Conservation (phyloP, 768 basidiomycete genomes). For the Lactifluus echinatus region DNA sequence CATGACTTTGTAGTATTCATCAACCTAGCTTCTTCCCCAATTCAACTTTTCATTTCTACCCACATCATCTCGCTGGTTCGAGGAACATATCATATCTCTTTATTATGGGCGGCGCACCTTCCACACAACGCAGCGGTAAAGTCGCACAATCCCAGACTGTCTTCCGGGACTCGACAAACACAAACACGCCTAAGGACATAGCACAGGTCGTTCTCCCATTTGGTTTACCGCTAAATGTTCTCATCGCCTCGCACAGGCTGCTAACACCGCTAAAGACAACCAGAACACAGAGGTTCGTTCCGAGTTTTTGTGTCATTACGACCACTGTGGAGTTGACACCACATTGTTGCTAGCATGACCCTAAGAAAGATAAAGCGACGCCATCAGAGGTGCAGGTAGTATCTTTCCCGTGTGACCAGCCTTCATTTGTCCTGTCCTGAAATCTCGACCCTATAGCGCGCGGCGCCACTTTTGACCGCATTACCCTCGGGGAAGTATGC, state of each 20-base stretch:
- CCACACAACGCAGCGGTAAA: constrained; percentile 11
- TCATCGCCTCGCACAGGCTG: constrained; percentile 5
- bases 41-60: constrained; percentile 3
- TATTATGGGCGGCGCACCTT: constrained; percentile 15
- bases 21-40: too few relatives aligned
- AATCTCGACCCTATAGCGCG: background rate
- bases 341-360: background rate
- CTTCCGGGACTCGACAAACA: constrained; percentile 1
- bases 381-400: constrained; percentile 1
- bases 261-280: constrained; percentile 7
- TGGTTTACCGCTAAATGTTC: background rate
- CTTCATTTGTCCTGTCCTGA: background rate
- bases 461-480: background rate
- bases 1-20: too few relatives aligned
- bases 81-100: constrained; percentile 2
- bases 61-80: constrained; percentile 14
- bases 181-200: constrained; percentile 3
- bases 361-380: background rate
- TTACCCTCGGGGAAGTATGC: background rate
- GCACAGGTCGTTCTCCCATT: constrained; percentile 10
- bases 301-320: background rate
- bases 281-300: background rate
- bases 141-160: constrained; percentile 1
- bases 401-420: background rate
- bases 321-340: background rate